Base-by-base conservation (phyloP, 129 eudicot species). In the Saussurea involucrata region DNA sequence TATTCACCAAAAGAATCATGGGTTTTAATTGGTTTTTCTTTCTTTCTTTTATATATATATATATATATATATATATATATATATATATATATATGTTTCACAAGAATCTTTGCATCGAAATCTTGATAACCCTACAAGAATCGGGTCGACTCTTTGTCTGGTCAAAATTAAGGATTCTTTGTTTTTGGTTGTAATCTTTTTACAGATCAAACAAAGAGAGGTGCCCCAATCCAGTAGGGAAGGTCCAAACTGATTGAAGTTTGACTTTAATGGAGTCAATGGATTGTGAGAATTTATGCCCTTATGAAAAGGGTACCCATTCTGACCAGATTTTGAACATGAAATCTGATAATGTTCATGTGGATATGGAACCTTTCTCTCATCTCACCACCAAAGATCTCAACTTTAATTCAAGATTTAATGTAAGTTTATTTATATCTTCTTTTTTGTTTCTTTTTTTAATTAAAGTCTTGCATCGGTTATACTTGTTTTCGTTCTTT, bases 281-380 rank as follows among this genome's bases (percentile, higher is more conserved):
- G 64, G 75, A 80, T 32, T 65, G 68, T 65, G 46, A 33, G 32
- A 46, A 53, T 66, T 8, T 33, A 80, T 80, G 70, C 46, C 78
- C 75, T 73, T 73, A 66, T 73, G 66, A 80, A 33, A 65, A 66
- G 75, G 69, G 42, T 61, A 44, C 66, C 37, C 72, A 34, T 73
- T 80, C 64, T 80, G 75, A 80, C 75, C 75, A 80, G 36, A 57
- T 11, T 55, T 36, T 68, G 75, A 80, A 36, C 10, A 80, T 80
- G 84, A 68, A 80, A 12, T 68, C 76, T 67, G 80, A 80, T 57
- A 80, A 79, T 75, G 75, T 80, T 74, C 80, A 37, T 67, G 76
- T 80, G 49, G 71, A 80, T 61, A 80, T 80, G 80, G 80, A 80
- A 57, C 76, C 75, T 68, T 74, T 80, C 76, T 74, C 84, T 21